Percentiles rank a stretch among this genome's conserved stretches.
Evolutionary conservation across 2,329 filamentous ascomycete species (phyloP).

Genomic region (Hypocrella siamensis): DNA sequence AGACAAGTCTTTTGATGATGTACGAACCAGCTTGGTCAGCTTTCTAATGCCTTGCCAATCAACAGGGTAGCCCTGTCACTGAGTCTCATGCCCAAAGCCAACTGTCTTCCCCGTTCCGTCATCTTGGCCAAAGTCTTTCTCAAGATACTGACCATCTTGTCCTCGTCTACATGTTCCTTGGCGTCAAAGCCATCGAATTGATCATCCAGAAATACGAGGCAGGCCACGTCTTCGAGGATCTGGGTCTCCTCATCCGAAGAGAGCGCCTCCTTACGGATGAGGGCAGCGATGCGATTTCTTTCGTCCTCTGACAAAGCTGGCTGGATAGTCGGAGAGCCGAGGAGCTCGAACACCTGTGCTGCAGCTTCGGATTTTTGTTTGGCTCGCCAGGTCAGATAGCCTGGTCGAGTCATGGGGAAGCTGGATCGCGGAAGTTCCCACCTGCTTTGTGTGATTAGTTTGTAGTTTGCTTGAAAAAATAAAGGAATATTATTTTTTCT

Average conservation of each 20-base stretch:
- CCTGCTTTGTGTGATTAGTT: conserved; percentile 16
- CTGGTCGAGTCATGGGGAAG: conserved; percentile 59
- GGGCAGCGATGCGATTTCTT: conserved; percentile 44
- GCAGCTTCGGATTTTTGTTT: conserved; percentile 54
- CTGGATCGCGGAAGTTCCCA: conserved; percentile 67
- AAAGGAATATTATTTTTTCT: neutral
- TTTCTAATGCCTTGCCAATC: conserved; percentile 43
- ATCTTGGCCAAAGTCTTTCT: conserved; percentile 67
- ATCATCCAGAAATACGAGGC: conserved; percentile 75
- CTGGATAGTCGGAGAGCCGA: conserved; percentile 19
- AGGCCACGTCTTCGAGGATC: conserved; percentile 71
- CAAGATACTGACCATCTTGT: conserved; percentile 58
- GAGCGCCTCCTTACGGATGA: conserved; percentile 68
- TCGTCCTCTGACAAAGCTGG: conserved; percentile 30
- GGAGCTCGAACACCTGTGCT: conserved; percentile 37
- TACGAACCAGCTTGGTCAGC: no score
- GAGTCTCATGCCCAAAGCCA: conserved; percentile 52
- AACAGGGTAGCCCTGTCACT: conserved; percentile 45
- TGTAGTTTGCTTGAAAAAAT: neutral
- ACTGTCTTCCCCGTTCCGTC: conserved; percentile 42
- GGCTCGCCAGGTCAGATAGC: conserved; percentile 69
- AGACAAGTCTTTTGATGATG: no score
- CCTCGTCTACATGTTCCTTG: conserved; percentile 50
- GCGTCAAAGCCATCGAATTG: conserved; percentile 69
- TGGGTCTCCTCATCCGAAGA: conserved; percentile 46